Percentiles rank a stretch among this genome's conserved stretches.
These are phyloP conservation scores for Pythium rhizo-oryzae DNA, from an alignment of 352 stramenopile genomes.

Conservation along the genomic window DNA sequence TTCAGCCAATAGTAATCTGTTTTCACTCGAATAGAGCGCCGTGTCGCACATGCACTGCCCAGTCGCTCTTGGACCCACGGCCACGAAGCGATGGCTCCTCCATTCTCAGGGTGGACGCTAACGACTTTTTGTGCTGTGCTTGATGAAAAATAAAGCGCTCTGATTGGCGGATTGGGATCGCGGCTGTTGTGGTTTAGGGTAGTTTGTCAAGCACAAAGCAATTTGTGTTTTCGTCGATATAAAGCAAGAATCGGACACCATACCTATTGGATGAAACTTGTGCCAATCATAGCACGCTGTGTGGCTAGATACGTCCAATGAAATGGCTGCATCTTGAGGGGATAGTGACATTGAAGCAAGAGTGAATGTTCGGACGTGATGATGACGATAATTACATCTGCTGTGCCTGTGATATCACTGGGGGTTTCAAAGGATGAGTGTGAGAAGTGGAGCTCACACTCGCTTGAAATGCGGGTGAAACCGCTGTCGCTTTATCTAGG, in stretches of 20 bases:
- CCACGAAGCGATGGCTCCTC: too few species aligned
- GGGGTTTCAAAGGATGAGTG: neutral
- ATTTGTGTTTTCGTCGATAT: neutral
- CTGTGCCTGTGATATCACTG: conserved; percentile 4
- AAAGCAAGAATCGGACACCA: neutral
- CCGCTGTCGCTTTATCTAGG: neutral
- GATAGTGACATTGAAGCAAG: neutral
- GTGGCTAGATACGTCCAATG: neutral
- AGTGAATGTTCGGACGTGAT: neutral
- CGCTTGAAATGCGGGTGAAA: conserved; percentile 7
- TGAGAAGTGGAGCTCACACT: conserved; percentile 8
- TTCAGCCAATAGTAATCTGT: too few species aligned
- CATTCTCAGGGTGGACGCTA: too few species aligned
- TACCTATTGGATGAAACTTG: neutral
- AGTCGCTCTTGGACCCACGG: too few species aligned
- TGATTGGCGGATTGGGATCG: too few species aligned
- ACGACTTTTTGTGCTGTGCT: too few species aligned
- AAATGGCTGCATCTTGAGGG: neutral
- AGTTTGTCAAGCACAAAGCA: too few species aligned
- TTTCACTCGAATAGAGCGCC: neutral
- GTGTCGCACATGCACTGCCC: neutral
- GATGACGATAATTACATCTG: conserved; percentile 14
- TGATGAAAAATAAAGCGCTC: too few species aligned
- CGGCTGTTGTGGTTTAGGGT: too few species aligned
- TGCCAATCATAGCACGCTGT: neutral